phyloP scores from a whole-genome alignment of 1,284 basidiomycete species.

The Taiwanofungus camphoratus region DNA sequence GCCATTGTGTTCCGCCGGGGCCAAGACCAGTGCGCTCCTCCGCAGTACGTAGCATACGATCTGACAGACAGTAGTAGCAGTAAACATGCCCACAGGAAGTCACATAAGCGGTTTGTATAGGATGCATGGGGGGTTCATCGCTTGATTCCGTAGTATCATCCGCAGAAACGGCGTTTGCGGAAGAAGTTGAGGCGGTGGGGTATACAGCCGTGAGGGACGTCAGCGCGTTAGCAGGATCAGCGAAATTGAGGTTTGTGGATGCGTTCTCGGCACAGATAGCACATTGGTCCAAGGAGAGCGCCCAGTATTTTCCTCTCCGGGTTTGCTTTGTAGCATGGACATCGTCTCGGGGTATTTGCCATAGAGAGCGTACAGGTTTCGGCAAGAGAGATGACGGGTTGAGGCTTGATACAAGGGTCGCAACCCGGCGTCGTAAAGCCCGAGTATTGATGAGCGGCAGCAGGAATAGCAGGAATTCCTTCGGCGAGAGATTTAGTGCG shows the following conservation, averaged over 20 bases:
- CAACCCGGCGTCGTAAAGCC: constrained; percentile 53
- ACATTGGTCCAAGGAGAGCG: constrained; percentile 62
- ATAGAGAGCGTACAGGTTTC: constrained; percentile 18
- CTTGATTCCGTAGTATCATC: constrained; percentile 15
- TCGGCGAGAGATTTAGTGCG: constrained; percentile 2
- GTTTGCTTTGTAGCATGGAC: constrained; percentile 10
- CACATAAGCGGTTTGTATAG: constrained; percentile 67
- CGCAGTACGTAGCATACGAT: constrained; percentile 67
- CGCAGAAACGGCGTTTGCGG: background rate
- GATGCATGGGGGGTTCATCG: constrained; percentile 47
- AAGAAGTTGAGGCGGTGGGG: constrained; percentile 8
- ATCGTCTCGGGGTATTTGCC: constrained; percentile 22
- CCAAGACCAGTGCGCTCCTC: constrained; percentile 55
- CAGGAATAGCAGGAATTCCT: constrained; percentile 96
- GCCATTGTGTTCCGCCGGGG: constrained; percentile 47
- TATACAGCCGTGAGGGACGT: constrained; percentile 31
- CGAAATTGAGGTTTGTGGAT: constrained; percentile 49
- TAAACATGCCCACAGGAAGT: constrained; percentile 78
- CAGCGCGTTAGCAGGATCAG: constrained; percentile 48
- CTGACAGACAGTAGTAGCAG: constrained; percentile 85
- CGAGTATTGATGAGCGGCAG: constrained; percentile 79
- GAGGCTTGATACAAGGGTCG: constrained; percentile 30
- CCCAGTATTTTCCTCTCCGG: constrained; percentile 53
- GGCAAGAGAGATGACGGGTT: constrained; percentile 35
- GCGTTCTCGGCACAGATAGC: constrained; percentile 77